phyloP scores from a whole-genome alignment of 768 basidiomycete species.

The Dacryopinax primogenitus region DNA sequence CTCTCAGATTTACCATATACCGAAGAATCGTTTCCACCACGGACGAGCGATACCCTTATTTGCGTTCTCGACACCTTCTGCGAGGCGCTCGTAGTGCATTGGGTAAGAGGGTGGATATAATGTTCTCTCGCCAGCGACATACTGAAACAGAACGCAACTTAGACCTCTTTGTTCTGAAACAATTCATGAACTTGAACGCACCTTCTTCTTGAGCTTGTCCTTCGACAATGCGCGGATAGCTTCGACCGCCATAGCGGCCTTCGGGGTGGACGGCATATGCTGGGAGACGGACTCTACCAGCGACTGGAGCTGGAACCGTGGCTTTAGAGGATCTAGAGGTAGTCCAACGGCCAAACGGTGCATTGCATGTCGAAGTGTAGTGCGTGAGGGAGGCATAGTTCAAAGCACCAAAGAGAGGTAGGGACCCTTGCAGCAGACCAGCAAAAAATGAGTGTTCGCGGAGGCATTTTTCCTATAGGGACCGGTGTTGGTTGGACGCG shows the following conservation, averaged over 20 bases:
- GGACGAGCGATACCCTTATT: slow-evolving; percentile 62
- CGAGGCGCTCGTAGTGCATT: slow-evolving; percentile 56
- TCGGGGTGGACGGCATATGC: not conserved
- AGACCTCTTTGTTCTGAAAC: not conserved
- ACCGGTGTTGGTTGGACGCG: too few relatives aligned
- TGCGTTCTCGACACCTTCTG: slow-evolving; percentile 63
- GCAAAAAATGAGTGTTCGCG: not conserved
- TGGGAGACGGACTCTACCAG: not conserved
- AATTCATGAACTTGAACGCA: slow-evolving; percentile 24
- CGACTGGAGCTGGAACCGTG: not conserved
- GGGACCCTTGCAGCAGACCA: not conserved
- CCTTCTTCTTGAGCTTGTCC: slow-evolving; percentile 48
- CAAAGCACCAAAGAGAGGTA: not conserved
- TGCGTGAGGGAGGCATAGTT: not conserved
- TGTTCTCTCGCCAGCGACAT: slow-evolving; percentile 49
- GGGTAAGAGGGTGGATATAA: slow-evolving; percentile 60
- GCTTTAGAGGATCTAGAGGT: not conserved
- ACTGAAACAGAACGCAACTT: slow-evolving; percentile 32
- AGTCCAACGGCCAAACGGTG: not conserved
- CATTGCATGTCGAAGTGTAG: not conserved
- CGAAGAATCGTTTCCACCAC: slow-evolving; percentile 75
- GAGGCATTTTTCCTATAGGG: too few relatives aligned
- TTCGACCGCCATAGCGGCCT: not conserved
- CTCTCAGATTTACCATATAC: slow-evolving; percentile 43
- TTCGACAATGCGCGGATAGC: slow-evolving; percentile 32